phyloP scores from a whole-genome alignment of 2,329 filamentous ascomycete species.

The Talaromyces sp. region DNA sequence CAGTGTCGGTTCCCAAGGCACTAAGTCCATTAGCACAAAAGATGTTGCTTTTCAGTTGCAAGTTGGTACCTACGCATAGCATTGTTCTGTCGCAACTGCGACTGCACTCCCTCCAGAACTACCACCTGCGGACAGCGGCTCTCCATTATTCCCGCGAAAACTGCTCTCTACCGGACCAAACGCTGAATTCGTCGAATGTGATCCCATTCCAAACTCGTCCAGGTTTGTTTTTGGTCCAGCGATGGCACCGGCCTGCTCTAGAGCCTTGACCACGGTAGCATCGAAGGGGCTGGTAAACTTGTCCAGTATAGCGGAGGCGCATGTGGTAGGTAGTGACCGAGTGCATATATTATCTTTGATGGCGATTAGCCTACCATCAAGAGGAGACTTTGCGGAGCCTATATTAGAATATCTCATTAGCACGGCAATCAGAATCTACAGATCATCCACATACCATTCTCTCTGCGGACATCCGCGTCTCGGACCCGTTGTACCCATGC shows the following conservation, averaged over 20 bases:
- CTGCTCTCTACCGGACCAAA: slow-evolving; percentile 56
- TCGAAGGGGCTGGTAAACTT: slow-evolving; percentile 70
- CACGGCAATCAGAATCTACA: not conserved
- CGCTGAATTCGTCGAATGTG: slow-evolving; percentile 65
- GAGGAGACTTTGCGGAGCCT: slow-evolving; percentile 30
- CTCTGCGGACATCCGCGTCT: slow-evolving; percentile 31
- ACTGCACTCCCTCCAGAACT: slow-evolving; percentile 93
- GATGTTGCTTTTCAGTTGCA: not conserved
- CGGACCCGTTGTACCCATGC: slow-evolving; percentile 31
- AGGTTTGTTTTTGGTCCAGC: slow-evolving; percentile 81
- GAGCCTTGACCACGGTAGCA: slow-evolving; percentile 69
- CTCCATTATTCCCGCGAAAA: slow-evolving; percentile 32
- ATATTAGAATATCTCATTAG: not conserved
- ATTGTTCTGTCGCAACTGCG: slow-evolving; percentile 63
- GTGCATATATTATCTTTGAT: slow-evolving; percentile 77
- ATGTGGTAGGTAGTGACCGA: slow-evolving; percentile 65
- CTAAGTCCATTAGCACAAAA: slow-evolving; percentile 24
- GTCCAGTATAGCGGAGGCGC: slow-evolving; percentile 70
- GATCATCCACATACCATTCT: slow-evolving; percentile 23
- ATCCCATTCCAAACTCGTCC: slow-evolving; percentile 96
- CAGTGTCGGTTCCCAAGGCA: slow-evolving; percentile 88
- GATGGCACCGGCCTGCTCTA: slow-evolving; percentile 58
- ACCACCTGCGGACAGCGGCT: slow-evolving; percentile 66
- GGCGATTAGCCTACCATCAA: slow-evolving; percentile 50
- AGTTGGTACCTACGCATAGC: slow-evolving; percentile 46